Evolutionary conservation across 2,329 filamentous ascomycete genomes (phyloP).

Genomic region (Orbilia blumenaviensis): DNA sequence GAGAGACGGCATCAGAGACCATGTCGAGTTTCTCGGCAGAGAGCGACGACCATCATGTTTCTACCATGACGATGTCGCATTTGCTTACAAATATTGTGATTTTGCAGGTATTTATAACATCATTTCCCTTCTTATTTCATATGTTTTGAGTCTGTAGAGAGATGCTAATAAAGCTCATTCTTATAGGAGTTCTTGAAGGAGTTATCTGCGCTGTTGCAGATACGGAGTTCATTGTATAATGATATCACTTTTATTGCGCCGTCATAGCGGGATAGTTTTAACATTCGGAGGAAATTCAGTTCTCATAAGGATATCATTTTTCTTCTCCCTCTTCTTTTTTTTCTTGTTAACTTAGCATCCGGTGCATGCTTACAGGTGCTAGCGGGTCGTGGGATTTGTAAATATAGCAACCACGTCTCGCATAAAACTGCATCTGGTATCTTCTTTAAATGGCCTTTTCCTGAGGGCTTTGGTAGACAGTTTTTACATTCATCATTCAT

Average conservation of each 20-base stretch:
- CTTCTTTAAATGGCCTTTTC: background rate
- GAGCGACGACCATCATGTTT: constrained; percentile 56
- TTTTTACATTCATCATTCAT: background rate
- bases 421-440: background rate
- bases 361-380: background rate
- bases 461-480: background rate
- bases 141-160: background rate
- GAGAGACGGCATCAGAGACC: constrained; percentile 40
- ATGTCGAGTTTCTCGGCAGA: constrained; percentile 57
- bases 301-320: background rate
- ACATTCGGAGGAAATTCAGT: background rate
- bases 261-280: constrained; percentile 5
- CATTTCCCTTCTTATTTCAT: background rate
- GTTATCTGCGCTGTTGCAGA: constrained; percentile 77
- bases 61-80: constrained; percentile 75
- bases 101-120: constrained; percentile 66
- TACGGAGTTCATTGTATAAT: constrained; percentile 77
- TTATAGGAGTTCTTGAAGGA: constrained; percentile 75
- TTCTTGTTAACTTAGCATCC: background rate
- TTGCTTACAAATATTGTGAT: constrained; percentile 81
- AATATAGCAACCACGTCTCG: no score
- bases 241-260: constrained; percentile 71
- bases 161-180: background rate
- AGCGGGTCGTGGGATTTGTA: background rate
- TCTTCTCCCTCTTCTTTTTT: background rate